Evolutionary conservation across 768 basidiomycete species (phyloP), one percentile per base, ranked within the genome.

Genomic region (Calocybe indica): DNA sequence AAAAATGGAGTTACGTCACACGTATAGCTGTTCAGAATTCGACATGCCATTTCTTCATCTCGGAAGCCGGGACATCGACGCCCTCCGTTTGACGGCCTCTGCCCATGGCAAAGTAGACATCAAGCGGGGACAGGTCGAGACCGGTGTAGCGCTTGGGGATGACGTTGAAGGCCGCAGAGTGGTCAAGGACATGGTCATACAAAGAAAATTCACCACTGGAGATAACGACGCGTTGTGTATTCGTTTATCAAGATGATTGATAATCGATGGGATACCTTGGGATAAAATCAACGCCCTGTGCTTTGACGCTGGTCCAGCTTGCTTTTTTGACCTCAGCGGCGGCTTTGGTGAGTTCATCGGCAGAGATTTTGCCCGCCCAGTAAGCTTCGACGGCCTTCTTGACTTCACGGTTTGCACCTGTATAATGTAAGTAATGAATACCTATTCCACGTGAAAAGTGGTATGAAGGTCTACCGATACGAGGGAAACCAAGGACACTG

Each of bases 11-110:
- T 11, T 39, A 44, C 46, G 48, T 50, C 32, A 49, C 15, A 32
- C 33, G 31, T 36, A 22, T 12, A 33, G 37, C 15, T 32, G 35
- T 28, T 31, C 10, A 33, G 35, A 52, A 29, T 43, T n/a, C 32
- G 47, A 73, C 83, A 58, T 62, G 91, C 95, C 96, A 99, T 72
- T 98, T 98, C 81, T 96, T 97, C 96, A 98, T 98, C 76, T 97
- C 94, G 54, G 82, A 92, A 41, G 94, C 92, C 43, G 91, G 92
- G 55, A 98, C 92, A 72, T 99, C 96, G 59, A 98, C 94, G 51
- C 83, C 86, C 54, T 82, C 89, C 37, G 87, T 78, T 71, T 99
- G 96, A 56, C 95, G 91, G 49, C 96, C 96, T 71, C 96, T 95
- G 46, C 95, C 96, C 89, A 98, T 94, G 59, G 96, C 96, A 60